Conservation (phyloP, 2,329 filamentous ascomycete genomes). For the Hypoxylon sp. region DNA sequence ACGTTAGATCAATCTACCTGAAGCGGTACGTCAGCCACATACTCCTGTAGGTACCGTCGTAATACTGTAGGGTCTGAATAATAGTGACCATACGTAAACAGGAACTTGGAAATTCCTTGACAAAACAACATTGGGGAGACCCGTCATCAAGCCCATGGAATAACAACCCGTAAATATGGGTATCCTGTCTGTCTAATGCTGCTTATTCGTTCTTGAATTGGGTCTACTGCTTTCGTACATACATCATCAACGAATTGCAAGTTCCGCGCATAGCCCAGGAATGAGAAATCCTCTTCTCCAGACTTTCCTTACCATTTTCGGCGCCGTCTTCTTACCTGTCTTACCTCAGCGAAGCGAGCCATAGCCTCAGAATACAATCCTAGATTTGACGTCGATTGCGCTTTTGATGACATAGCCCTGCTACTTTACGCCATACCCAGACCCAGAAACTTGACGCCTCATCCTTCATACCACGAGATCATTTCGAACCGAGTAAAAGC, state of each 20-base stretch:
- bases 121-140: conserved; percentile 34
- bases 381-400: conserved; percentile 27
- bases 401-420: conserved; percentile 31
- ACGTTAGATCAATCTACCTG: neutral
- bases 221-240: conserved; percentile 22
- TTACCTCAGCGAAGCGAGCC: conserved; percentile 26
- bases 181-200: conserved; percentile 23
- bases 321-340: conserved; percentile 13
- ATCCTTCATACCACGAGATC: conserved; percentile 7
- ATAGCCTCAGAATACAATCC: conserved; percentile 23
- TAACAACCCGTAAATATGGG: conserved; percentile 38
- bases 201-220: conserved; percentile 13
- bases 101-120: conserved; percentile 21
- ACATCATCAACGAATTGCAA: conserved; percentile 17
- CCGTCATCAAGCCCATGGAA: conserved; percentile 33
- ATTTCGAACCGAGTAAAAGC: conserved; percentile 15
- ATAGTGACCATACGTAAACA: conserved; percentile 34
- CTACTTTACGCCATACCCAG: neutral
- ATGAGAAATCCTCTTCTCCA: conserved; percentile 27
- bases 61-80: conserved; percentile 21
- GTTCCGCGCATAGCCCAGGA: conserved; percentile 18
- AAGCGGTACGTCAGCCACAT: conserved; percentile 19
- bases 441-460: conserved; percentile 6
- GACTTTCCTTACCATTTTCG: conserved; percentile 21
- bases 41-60: conserved; percentile 4